Base-by-base conservation (phyloP, 306 rosid species). In the Vigna mungo region DNA sequence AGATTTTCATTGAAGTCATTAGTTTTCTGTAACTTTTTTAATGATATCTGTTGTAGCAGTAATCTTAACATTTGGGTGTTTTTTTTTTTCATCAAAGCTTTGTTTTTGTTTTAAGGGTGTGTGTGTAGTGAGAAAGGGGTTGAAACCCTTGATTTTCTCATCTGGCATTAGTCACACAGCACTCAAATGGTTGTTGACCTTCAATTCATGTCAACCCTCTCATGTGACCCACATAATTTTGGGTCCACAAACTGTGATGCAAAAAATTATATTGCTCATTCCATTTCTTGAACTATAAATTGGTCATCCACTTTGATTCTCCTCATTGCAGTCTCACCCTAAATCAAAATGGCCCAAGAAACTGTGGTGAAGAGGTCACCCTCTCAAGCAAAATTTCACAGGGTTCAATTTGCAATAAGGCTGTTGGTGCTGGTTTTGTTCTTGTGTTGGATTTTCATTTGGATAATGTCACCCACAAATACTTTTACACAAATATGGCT, bases 381-480 rank as follows among this genome's bases (percentile, higher is more conserved):
- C 36, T 47, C 85, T 78, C 67, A 75, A 58, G 80, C 44, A 68
- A 80, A 54, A 47, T 60, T 59, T 72, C 39, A 67, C 1, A 65
- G 32, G 59, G 16, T 82, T 59, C 78, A 80, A 62, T 65, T 16
- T 32, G 84, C 83, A 63, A 80, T 89, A 49, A 78, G 74, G 89
- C 47, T 88, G 8, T n/a, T 86, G 34, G 25, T 76, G 48, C 1
- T 84, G 53, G 5, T 76, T 13, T 54, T 92, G 71, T 82, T 87
- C 44, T 7, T 85, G 80, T 95, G 94, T 21, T 77, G 74, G 72
- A 14, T 85, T 80, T 41, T 86, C 41, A 43, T 85, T 53, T 89
- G 92, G 91, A 60, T 88, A 18, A 74, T 89, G 81, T 76, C 43
- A 74, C 95, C 97, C 20, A 88, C 91, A 39, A 54, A 77, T 68